Percentiles rank a stretch among this genome's conserved stretches.
Evolutionary conservation across 2,329 filamentous ascomycete species (phyloP).

Genomic region (Diaporthe ilicicola): DNA sequence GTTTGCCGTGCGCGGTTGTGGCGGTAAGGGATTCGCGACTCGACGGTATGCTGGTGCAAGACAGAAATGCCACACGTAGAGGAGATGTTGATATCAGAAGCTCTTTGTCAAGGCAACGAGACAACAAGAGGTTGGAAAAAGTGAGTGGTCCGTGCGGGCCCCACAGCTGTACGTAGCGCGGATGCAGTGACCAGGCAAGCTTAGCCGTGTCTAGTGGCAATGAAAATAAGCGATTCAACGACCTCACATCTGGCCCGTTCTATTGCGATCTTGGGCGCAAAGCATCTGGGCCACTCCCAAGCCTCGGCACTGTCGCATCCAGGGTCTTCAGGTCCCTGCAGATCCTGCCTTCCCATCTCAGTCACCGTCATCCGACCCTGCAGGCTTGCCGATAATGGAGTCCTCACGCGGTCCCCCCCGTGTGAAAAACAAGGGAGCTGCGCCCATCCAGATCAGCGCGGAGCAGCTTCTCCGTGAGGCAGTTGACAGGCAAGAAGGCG

Average conservation of each 20-base stretch:
- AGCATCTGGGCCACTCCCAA: neutral
- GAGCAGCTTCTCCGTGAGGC: slow-evolving; percentile 97
- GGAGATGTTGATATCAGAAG: neutral
- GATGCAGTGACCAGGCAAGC: slow-evolving; percentile 15
- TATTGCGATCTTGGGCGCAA: neutral
- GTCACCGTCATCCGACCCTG: neutral
- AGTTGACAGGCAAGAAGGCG: slow-evolving; percentile 92
- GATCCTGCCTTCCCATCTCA: neutral
- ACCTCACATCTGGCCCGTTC: slow-evolving; percentile 15
- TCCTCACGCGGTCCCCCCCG: slow-evolving; percentile 87
- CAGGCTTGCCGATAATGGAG: slow-evolving; percentile 72
- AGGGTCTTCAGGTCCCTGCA: neutral
- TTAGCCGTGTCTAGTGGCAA: neutral
- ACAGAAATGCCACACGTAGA: neutral
- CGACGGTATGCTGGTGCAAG: neutral
- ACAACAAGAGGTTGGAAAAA: neutral
- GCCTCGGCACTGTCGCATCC: neutral
- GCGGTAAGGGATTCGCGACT: neutral
- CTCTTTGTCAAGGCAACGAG: slow-evolving; percentile 11
- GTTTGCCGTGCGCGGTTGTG: neutral
- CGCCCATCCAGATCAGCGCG: slow-evolving; percentile 90
- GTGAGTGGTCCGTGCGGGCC: slow-evolving; percentile 13
- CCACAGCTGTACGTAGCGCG: slow-evolving; percentile 26
- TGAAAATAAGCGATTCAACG: slow-evolving; percentile 25
- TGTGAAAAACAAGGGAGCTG: slow-evolving; percentile 98